These are phyloP conservation scores for Cylindrodendrum hubeiense DNA, from an alignment of 2,329 filamentous ascomycete species.

Conservation along the genomic window DNA sequence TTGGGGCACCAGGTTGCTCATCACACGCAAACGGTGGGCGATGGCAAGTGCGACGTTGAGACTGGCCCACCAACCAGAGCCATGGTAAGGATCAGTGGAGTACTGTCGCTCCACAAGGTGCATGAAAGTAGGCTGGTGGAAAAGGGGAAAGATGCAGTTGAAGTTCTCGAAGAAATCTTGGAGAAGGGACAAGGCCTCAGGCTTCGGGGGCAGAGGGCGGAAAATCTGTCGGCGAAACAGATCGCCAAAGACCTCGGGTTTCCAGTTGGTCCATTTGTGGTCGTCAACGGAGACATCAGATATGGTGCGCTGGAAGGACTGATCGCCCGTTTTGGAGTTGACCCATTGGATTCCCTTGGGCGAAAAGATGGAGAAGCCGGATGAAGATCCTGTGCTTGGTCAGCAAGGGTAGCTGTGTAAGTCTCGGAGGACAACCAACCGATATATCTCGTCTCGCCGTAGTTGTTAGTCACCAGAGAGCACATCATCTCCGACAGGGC, in stretches of 20 bases:
- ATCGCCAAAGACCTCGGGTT: slow-evolving; percentile 95
- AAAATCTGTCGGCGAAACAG: slow-evolving; percentile 89
- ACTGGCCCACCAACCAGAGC: slow-evolving; percentile 98
- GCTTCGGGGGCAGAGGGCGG: slow-evolving; percentile 83
- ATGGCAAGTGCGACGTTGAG: slow-evolving; percentile 96
- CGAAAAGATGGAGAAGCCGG: slow-evolving; percentile 98
- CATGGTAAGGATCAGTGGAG: slow-evolving; percentile 90
- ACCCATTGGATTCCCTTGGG: slow-evolving; percentile 99
- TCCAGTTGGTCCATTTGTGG: slow-evolving; percentile 97
- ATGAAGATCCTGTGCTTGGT: slow-evolving; percentile 82
- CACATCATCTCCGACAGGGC: slow-evolving; percentile 98
- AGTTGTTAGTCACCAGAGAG: slow-evolving; percentile 93
- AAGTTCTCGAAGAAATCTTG: slow-evolving; percentile 98
- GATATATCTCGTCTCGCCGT: slow-evolving; percentile 95
- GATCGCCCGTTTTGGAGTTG: slow-evolving; percentile 96
- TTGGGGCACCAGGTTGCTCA: slow-evolving; percentile 91
- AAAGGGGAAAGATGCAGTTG: slow-evolving; percentile 98
- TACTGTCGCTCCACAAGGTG: slow-evolving; percentile 96
- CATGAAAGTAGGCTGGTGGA: slow-evolving; percentile 99
- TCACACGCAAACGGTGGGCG: slow-evolving; percentile 89
- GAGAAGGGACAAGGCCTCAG: slow-evolving; percentile 88
- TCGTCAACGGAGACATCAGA: slow-evolving; percentile 90
- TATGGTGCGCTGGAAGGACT: slow-evolving; percentile 95
- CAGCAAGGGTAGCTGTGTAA: slow-evolving; percentile 15
- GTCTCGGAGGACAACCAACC: slow-evolving; percentile 65